These are phyloP conservation scores for Fusarium solani-melongenae DNA, from an alignment of 2,329 filamentous ascomycete species.

Conservation along the genomic window DNA sequence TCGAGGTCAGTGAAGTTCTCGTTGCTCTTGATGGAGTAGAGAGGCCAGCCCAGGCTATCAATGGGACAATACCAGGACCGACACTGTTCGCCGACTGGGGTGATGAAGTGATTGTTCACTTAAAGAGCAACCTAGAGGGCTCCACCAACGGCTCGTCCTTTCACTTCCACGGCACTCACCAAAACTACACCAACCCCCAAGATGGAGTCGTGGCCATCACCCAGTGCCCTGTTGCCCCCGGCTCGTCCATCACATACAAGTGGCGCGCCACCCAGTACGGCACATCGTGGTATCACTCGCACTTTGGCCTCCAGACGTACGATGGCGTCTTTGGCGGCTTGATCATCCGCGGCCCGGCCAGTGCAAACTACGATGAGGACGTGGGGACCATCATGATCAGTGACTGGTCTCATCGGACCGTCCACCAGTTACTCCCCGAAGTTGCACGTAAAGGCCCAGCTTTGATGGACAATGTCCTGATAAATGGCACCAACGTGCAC, in stretches of 20 bases:
- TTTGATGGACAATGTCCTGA: slow-evolving; percentile 57
- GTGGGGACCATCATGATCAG: slow-evolving; percentile 68
- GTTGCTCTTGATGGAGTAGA: slow-evolving; percentile 60
- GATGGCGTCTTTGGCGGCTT: slow-evolving; percentile 71
- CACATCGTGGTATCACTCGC: slow-evolving; percentile 70
- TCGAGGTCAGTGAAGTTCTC: slow-evolving; percentile 54
- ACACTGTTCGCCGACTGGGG: slow-evolving; percentile 66
- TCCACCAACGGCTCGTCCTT: slow-evolving; percentile 68
- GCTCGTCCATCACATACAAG: slow-evolving; percentile 64
- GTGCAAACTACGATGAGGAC: slow-evolving; percentile 71
- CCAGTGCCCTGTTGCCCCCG: slow-evolving; percentile 64
- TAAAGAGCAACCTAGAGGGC: slow-evolving; percentile 59
- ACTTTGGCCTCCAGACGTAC: slow-evolving; percentile 62
- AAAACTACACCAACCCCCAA: slow-evolving; percentile 63
- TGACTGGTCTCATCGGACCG: slow-evolving; percentile 66
- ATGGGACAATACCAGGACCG: slow-evolving; percentile 68
- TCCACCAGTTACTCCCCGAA: slow-evolving; percentile 49
- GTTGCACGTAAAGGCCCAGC: slow-evolving; percentile 30
- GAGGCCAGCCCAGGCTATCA: slow-evolving; percentile 59
- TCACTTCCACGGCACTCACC: slow-evolving; percentile 72
- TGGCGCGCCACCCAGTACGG: slow-evolving; percentile 68
- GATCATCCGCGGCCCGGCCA: slow-evolving; percentile 69
- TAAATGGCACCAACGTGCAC: slow-evolving; percentile 57
- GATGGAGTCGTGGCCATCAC: slow-evolving; percentile 67
- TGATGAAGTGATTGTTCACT: slow-evolving; percentile 60